Conservation (phyloP, 306 rosid species). For the barrel medic (Medicago truncatula) region MtrunA17r5.0-ANR NC_053045.1:32828501-32829000, state of each 20-base stretch:
- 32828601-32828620: conserved; percentile 77
- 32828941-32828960: conserved; percentile 67
- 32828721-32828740: no score
- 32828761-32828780: no score
- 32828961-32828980: conserved; percentile 57
- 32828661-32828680: neutral
- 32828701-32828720: no score
- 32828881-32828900: conserved; percentile 81
- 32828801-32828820: conserved; percentile 87
- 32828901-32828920: conserved; percentile 61
- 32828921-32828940: conserved; percentile 64
- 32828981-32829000: conserved; percentile 56
- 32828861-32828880: conserved; percentile 78
- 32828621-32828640: conserved; percentile 89
- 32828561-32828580: conserved; percentile 74
- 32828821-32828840: conserved; percentile 96
- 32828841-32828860: conserved; percentile 59
- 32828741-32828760: no score
- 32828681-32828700: no score
- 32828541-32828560: conserved; percentile 96
- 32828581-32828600: conserved; percentile 68
- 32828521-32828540: conserved; percentile 92
- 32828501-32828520: conserved; percentile 85
- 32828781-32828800: conserved; percentile 50
- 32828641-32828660: conserved; percentile 70